Percentiles rank a stretch among this genome's conserved stretches.
Evolutionary conservation across 164 flowering plant genomes (phyloP).

Genomic region (Berberis vulgaris): DNA sequence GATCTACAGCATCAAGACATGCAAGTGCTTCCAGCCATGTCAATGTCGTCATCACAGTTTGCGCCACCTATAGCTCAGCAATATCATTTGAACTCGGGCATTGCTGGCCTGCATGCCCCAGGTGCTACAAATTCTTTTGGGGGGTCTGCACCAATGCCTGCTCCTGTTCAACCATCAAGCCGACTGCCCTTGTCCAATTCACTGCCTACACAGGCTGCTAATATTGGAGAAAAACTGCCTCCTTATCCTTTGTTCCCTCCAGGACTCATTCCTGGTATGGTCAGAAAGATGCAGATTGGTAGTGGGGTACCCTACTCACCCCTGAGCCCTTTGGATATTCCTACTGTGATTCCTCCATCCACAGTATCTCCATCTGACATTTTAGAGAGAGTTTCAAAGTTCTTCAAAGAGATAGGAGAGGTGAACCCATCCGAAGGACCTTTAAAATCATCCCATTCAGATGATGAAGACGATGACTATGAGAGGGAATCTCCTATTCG

Average conservation of each 20-base stretch:
- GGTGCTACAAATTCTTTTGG: conserved; percentile 22
- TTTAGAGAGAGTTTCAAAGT: conserved; percentile 81
- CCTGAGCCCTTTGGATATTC: conserved; percentile 94
- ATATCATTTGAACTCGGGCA: conserved; percentile 38
- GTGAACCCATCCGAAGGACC: conserved; percentile 93
- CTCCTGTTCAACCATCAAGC: conserved; percentile 40
- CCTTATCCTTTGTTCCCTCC: conserved; percentile 87
- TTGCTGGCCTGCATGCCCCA: conserved; percentile 23
- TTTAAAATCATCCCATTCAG: conserved; percentile 37
- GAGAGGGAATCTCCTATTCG: conserved; percentile 24
- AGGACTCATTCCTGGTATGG: conserved; percentile 98
- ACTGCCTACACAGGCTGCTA: conserved; percentile 24
- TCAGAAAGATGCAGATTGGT: conserved; percentile 93
- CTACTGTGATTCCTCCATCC: conserved; percentile 90
- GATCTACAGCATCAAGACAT: conserved; percentile 51
- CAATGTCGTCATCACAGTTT: conserved; percentile 27
- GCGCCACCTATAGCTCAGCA: conserved; percentile 27
- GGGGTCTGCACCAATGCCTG: conserved; percentile 41
- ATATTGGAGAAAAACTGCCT: conserved; percentile 54
- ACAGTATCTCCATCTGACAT: conserved; percentile 60
- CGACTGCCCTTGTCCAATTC: conserved; percentile 27
- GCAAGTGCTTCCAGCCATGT: conserved; percentile 21
- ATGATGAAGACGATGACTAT: conserved; percentile 55
- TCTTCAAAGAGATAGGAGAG: conserved; percentile 50
- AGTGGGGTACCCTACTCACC: conserved; percentile 99